Evolutionary conservation across 129 eudicot genomes (phyloP).

Genomic region (Centella asiatica): DNA sequence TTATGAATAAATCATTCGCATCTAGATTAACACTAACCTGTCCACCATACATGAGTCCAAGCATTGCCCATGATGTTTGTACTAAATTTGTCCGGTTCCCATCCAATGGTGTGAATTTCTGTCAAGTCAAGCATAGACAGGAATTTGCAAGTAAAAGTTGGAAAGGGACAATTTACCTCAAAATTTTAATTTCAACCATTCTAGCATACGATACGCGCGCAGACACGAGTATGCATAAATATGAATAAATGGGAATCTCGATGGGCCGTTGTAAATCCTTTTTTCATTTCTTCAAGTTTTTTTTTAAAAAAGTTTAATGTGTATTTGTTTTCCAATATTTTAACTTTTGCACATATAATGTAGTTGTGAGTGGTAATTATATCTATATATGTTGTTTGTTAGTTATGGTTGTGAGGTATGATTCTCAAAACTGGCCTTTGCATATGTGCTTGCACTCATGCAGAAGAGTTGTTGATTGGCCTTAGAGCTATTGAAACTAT

Average conservation of each 20-base stretch:
- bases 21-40: not conserved
- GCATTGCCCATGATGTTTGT: slow-evolving; percentile 23
- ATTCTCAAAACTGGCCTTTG: not conserved
- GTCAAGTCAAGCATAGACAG: not conserved
- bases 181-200: too few relatives aligned
- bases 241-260: too few relatives aligned
- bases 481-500: not conserved
- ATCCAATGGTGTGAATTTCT: slow-evolving; percentile 9
- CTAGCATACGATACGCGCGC: too few relatives aligned
- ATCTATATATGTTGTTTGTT: not conserved
- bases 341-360: not conserved
- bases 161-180: too few relatives aligned
- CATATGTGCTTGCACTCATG: not conserved
- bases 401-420: not conserved
- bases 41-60: slow-evolving; percentile 15
- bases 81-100: slow-evolving; percentile 14
- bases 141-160: not conserved
- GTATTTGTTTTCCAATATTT: not conserved
- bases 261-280: too few relatives aligned
- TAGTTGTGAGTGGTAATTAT: not conserved
- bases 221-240: too few relatives aligned
- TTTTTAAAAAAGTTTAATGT: not conserved
- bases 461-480: too few relatives aligned
- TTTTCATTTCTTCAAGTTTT: too few relatives aligned
- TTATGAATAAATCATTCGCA: not conserved